phyloP scores from a whole-genome alignment of 306 rosid species.

The Aeschynomene evenia region DNA sequence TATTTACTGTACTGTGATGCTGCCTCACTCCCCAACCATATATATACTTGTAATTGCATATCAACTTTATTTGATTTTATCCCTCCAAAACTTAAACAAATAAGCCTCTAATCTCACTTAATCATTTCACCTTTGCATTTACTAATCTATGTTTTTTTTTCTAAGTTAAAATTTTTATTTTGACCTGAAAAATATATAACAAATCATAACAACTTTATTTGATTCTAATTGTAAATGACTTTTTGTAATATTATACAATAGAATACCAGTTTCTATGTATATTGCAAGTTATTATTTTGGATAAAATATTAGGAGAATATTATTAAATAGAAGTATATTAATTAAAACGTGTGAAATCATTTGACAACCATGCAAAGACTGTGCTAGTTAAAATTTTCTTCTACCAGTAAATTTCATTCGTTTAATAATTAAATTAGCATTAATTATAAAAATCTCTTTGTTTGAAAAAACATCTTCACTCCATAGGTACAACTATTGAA shows the following conservation, averaged over 20 bases:
- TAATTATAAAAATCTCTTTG: neutral
- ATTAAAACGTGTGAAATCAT: neutral
- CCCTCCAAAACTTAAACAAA: too few relatives aligned
- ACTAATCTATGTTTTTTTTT: too few relatives aligned
- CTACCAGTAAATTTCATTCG: neutral
- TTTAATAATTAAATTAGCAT: neutral
- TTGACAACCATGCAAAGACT: neutral
- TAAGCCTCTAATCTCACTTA: too few relatives aligned
- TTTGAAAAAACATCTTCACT: too few relatives aligned
- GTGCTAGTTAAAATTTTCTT: neutral
- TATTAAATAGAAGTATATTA: neutral
- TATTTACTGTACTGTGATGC: too few relatives aligned
- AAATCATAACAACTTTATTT: neutral
- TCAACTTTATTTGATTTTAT: too few relatives aligned
- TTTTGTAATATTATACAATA: neutral
- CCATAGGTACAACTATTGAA: too few relatives aligned
- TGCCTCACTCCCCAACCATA: too few relatives aligned
- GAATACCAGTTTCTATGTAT: neutral
- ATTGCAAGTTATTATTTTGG: neutral
- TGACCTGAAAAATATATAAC: neutral
- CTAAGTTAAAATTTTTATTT: neutral
- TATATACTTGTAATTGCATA: too few relatives aligned
- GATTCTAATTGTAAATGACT: neutral
- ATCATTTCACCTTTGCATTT: neutral
- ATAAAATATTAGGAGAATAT: neutral